Base-by-base conservation (phyloP, 2,329 filamentous ascomycete genomes). In the Microsporum audouinii region DNA sequence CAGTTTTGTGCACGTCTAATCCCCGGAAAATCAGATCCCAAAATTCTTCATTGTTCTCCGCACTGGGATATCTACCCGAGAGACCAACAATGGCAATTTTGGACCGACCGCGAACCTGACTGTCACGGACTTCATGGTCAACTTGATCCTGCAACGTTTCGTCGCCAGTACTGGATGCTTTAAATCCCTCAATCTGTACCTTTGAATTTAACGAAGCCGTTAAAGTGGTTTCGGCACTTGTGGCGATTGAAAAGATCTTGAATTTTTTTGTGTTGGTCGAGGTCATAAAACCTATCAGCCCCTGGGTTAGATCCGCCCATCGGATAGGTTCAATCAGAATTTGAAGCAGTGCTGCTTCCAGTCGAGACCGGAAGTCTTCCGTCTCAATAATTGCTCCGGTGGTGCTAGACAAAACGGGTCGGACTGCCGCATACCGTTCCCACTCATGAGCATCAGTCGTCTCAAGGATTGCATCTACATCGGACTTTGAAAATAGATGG, bases 61-160 rank as follows among this genome's bases (percentile, higher is more conserved):
- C 56, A 5, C 45, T 55, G 7, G 60, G 60, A 53, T 33, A 55
- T n/a, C 60, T 31, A 6, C 60, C 58, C 3, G 33, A 33, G 23
- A 53, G 17, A 6, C 60, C 60, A 39, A 61, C 56, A 8, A 61
- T 31, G 2, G 60, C 60, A 33, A 61, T 53, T 41, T 58, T 58
- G 8, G 55, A 58, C n/a, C 55, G 39, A 43, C 39, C 39, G 4
- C 39, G 10, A 23, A 43, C 14, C 39, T 5, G n/a, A 43, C 14
- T 43, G n/a, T 14, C 39, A n/a, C 14, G 39, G 39, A n/a, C n/a
- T 5, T 43, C 4, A 5, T n/a, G 3, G 5, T 14, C 2, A 14
- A n/a, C 6, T 43, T 14, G 39, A 5, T 43, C 39, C 7, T 12
- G 12, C 39, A n/a, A n/a, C n/a, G 6, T 6, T 6, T 2, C 17